Evolutionary conservation across 306 rosid species (phyloP), one percentile per base, ranked within the genome.

Genomic region (Astragalus membranaceus): DNA sequence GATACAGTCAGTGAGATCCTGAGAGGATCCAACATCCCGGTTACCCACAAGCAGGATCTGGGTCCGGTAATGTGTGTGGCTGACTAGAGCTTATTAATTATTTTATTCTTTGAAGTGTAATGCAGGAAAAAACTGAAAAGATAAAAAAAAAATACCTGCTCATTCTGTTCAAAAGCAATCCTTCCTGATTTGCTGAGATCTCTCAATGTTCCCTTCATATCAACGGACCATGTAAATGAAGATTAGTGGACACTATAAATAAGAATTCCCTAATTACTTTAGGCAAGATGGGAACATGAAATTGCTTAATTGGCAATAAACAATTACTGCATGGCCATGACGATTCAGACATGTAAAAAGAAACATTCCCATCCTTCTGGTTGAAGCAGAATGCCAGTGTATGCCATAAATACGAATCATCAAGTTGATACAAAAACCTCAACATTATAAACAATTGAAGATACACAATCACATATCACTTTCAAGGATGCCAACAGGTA

Each of bases 171-270:
- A 10, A 78, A 66, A 65, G 89, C n/a, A 54, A 51, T 36, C 81
- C 78, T 82, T 78, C 88, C 89, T 52, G 89, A 60, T 79, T 83
- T 89, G 78, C 83, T 69, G 74, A 89, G 92, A 86, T 86, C 96
- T 77, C 88, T 89, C 77, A 89, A 69, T 33, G 89, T 86, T 79
- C 96, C 96, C 96, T 89, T 82, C 79, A 88, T 30, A 44, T 14
- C 53, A 76, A 71, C 26, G 17, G 66, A 41, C 60, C 51, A 32
- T 58, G 52, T 15, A 65, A 65, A 73, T 64, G 33, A 65, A 47
- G 46, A 68, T 77, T 50, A 77, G 66, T 59, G 29, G 62, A 76
- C 33, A 73, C 4, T 37, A 39, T 23, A 52, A 77, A 55, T 26
- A 42, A 62, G 51, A 51, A 48, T 13, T 39, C 41, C 57, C 44